Conservation (phyloP, 495 filamentous ascomycete genomes). For the Trichoderma gamsii region DNA sequence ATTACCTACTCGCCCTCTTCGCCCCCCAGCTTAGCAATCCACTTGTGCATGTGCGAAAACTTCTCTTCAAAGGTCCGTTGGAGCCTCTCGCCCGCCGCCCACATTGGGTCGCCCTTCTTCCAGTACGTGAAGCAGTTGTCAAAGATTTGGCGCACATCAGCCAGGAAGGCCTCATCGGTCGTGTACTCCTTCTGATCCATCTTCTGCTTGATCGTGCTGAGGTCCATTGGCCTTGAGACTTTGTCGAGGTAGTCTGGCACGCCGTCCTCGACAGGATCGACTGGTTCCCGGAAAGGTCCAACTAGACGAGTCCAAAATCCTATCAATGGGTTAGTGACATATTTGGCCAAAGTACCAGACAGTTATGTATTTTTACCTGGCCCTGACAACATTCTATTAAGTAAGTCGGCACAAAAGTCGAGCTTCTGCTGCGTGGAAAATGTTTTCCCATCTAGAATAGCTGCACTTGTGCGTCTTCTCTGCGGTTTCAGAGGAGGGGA, state of each 20-base stretch:
- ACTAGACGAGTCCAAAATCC: conserved; percentile 55
- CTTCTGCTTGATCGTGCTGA: conserved; percentile 44
- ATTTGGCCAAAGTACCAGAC: not conserved
- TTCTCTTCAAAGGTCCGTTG: conserved; percentile 48
- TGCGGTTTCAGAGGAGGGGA: conserved; percentile 16
- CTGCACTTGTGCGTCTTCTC: conserved; percentile 19
- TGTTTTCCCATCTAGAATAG: conserved; percentile 21
- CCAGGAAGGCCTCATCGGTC: conserved; percentile 37
- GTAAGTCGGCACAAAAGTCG: conserved; percentile 45
- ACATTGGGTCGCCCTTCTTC: conserved; percentile 38
- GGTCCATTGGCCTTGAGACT: conserved; percentile 43
- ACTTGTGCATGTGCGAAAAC: conserved; percentile 42
- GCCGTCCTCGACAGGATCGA: conserved; percentile 37
- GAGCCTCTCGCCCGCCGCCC: conserved; percentile 37
- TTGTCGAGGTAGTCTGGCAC: conserved; percentile 46
- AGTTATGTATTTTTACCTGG: conserved; percentile 33
- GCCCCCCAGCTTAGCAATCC: conserved; percentile 43
- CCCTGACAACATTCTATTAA: conserved; percentile 48
- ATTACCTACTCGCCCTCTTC: conserved; percentile 29
- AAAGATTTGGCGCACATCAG: conserved; percentile 46
- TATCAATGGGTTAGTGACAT: conserved; percentile 18
- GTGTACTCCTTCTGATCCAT: conserved; percentile 39
- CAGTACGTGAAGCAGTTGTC: conserved; percentile 46
- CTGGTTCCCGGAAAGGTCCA: conserved; percentile 44
- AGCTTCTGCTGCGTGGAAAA: conserved; percentile 41